phyloP scores from a whole-genome alignment of 2,329 filamentous ascomycete species.

The Claviceps sorghi region DNA sequence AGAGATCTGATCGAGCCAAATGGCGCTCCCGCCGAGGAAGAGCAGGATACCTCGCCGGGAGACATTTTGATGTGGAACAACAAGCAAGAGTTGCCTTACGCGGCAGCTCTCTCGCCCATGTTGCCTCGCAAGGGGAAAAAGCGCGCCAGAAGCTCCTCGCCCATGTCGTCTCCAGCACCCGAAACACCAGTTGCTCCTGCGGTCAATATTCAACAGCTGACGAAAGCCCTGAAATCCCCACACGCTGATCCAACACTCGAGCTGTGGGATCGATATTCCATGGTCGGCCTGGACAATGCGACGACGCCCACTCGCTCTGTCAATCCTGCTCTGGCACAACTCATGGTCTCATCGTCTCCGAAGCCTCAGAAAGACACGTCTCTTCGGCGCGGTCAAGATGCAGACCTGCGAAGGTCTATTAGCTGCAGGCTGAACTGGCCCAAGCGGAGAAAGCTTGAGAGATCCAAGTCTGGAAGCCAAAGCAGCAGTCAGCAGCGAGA shows the following conservation, averaged over 20 bases:
- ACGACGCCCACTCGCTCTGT: conserved; percentile 29
- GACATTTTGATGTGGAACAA: conserved; percentile 49
- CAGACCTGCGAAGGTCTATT: conserved; percentile 44
- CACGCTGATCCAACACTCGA: conserved; percentile 60
- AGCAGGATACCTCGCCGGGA: conserved; percentile 39
- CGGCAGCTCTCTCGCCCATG: conserved; percentile 31
- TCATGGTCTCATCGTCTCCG: conserved; percentile 58
- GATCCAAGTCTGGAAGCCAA: conserved; percentile 24
- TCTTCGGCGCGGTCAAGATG: conserved; percentile 24
- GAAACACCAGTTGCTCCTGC: conserved; percentile 29
- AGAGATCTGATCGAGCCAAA: conserved; percentile 39
- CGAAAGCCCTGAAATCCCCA: conserved; percentile 47
- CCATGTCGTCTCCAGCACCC: conserved; percentile 48
- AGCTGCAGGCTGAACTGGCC: conserved; percentile 60
- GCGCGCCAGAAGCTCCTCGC: conserved; percentile 60
- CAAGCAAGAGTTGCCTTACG: conserved; percentile 26
- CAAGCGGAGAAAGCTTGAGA: conserved; percentile 50
- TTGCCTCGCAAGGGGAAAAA: conserved; percentile 43
- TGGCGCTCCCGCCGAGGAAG: conserved; percentile 25
- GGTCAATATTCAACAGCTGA: conserved; percentile 44
- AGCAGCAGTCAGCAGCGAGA: conserved; percentile 21
- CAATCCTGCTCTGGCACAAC: conserved; percentile 46
- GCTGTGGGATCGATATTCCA: conserved; percentile 62
- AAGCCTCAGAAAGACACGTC: conserved; percentile 34
- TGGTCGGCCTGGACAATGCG: conserved; percentile 27